Percentiles rank a stretch among this genome's conserved stretches.
phyloP scores from a whole-genome alignment of 306 rosid genomes.

The Cucurbita maxima region DNA sequence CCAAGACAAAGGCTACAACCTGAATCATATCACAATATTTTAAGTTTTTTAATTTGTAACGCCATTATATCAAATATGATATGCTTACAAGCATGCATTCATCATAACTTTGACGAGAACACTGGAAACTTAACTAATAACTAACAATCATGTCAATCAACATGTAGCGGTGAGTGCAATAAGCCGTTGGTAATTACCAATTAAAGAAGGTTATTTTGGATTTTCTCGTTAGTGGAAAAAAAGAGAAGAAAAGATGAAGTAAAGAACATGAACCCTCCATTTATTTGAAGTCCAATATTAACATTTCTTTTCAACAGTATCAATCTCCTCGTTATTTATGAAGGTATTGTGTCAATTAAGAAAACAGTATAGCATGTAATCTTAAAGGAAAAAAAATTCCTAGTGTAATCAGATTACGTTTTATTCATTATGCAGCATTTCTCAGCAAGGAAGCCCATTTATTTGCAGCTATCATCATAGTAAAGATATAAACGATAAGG shows the following conservation, averaged over 20 bases:
- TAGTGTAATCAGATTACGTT: background rate
- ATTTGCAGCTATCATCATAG: background rate
- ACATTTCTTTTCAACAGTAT: background rate
- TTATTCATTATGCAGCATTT: background rate
- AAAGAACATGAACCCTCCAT: background rate
- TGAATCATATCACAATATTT: slow-evolving; percentile 26
- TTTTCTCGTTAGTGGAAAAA: background rate
- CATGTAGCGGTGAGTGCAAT: background rate
- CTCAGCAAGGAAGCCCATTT: background rate
- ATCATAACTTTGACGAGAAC: background rate
- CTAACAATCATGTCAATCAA: background rate
- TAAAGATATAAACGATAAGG: background rate
- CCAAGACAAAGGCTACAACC: slow-evolving; percentile 96
- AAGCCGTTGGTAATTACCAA: background rate
- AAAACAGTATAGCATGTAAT: background rate
- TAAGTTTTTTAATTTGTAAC: background rate
- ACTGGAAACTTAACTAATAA: background rate
- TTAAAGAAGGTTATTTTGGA: too few species aligned
- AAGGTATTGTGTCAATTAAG: background rate
- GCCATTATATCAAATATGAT: background rate
- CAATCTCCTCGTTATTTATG: background rate
- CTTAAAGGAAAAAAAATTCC: background rate
- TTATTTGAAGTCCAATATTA: background rate
- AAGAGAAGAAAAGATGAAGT: background rate
- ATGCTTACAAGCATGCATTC: background rate